Percentiles rank a stretch among this genome's conserved stretches.
These are phyloP conservation scores for Hypoxylon sp. DNA, from an alignment of 2,329 filamentous ascomycete genomes.

Conservation along the genomic window DNA sequence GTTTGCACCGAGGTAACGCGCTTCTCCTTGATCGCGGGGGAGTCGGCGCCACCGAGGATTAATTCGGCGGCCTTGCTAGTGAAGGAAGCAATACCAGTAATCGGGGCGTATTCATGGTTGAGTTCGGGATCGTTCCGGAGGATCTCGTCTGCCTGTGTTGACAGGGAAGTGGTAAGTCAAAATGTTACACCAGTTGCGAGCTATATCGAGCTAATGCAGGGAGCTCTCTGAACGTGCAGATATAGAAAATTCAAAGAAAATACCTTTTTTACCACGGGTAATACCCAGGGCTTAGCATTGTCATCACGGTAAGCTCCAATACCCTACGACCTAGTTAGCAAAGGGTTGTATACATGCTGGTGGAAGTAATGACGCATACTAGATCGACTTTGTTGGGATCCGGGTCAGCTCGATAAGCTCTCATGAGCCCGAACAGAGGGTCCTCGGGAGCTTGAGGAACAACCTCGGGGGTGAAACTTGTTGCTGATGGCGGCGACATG, in stretches of 20 bases:
- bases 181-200: constrained; percentile 19
- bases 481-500: constrained; percentile 74
- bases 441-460: constrained; percentile 96
- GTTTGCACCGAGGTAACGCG: constrained; percentile 88
- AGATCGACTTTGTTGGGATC: constrained; percentile 89
- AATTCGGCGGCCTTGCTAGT: constrained; percentile 92
- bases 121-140: constrained; percentile 89
- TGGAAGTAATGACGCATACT: constrained; percentile 65
- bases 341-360: constrained; percentile 22
- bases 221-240: neutral
- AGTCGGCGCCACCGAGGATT: constrained; percentile 80
- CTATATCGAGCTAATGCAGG: constrained; percentile 16
- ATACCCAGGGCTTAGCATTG: constrained; percentile 95
- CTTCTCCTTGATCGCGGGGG: constrained; percentile 86
- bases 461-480: constrained; percentile 80
- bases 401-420: constrained; percentile 85
- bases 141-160: constrained; percentile 84
- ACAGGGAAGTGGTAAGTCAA: constrained; percentile 46
- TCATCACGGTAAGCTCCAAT: constrained; percentile 96
- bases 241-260: constrained; percentile 46
- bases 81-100: constrained; percentile 88
- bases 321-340: constrained; percentile 60
- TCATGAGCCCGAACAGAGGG: constrained; percentile 92
- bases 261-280: constrained; percentile 97
- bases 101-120: constrained; percentile 99